Conservation (phyloP, 768 basidiomycete species). For the Leccinum broughii region DNA sequence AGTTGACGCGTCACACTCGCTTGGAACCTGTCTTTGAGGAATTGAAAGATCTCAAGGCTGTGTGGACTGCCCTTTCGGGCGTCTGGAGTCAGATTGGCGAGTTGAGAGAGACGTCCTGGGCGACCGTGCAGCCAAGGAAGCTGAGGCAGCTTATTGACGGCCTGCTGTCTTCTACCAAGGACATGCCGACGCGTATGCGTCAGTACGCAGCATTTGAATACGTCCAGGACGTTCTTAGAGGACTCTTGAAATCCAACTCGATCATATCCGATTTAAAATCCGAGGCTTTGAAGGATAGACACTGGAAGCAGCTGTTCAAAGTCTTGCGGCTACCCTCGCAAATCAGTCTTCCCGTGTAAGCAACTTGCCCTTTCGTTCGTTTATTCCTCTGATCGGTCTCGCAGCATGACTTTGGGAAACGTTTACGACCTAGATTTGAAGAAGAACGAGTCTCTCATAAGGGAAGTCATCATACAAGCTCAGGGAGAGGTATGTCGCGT, state of each 20-base stretch:
- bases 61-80: slow-evolving; percentile 98
- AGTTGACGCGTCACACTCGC: slow-evolving; percentile 84
- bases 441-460: slow-evolving; percentile 86
- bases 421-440: slow-evolving; percentile 97
- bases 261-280: slow-evolving; percentile 95
- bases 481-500: slow-evolving; percentile 79
- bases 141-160: slow-evolving; percentile 90
- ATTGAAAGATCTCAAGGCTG: slow-evolving; percentile 92
- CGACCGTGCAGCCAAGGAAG: slow-evolving; percentile 92
- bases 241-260: slow-evolving; percentile 85
- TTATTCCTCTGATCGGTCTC: slow-evolving; percentile 7
- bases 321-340: slow-evolving; percentile 71
- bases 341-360: slow-evolving; percentile 74
- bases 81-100: slow-evolving; percentile 95
- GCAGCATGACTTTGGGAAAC: slow-evolving; percentile 90
- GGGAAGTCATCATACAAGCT: slow-evolving; percentile 94
- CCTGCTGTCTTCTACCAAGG: slow-evolving; percentile 90
- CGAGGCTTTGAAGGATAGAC: slow-evolving; percentile 94
- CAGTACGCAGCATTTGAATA: slow-evolving; percentile 99
- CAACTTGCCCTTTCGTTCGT: slow-evolving; percentile 16
- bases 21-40: slow-evolving; percentile 95
- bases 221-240: slow-evolving; percentile 87
- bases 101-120: slow-evolving; percentile 85
- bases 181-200: slow-evolving; percentile 98
- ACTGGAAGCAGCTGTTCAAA: slow-evolving; percentile 98